phyloP scores from a whole-genome alignment of 768 basidiomycete species.

The Serendipita sp. region DNA sequence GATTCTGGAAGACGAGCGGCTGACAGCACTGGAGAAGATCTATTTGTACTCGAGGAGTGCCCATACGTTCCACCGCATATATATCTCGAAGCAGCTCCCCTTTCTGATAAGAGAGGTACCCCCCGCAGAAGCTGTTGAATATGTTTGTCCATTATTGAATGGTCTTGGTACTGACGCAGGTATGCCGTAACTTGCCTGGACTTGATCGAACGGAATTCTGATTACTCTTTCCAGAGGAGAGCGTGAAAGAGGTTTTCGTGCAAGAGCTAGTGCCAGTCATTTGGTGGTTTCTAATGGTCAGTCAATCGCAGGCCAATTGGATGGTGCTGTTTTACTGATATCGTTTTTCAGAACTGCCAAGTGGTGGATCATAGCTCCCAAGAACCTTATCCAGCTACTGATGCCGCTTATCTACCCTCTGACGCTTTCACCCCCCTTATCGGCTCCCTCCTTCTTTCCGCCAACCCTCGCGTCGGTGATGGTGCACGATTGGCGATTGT shows the following conservation, averaged over 20 bases:
- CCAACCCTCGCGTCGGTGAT: conserved; percentile 56
- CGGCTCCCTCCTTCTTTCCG: conserved; percentile 71
- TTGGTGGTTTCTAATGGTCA: conserved; percentile 72
- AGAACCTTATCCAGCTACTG: conserved; percentile 18
- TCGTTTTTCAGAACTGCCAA: conserved; percentile 41
- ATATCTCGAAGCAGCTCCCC: conserved; percentile 74
- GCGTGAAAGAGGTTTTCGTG: conserved; percentile 77
- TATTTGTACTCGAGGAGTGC: conserved; percentile 78
- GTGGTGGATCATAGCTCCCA: conserved; percentile 36
- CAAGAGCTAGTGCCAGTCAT: conserved; percentile 64
- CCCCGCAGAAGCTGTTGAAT: conserved; percentile 80
- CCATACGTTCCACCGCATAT: conserved; percentile 54
- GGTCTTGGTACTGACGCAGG: conserved; percentile 77
- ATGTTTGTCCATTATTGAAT: conserved; percentile 80
- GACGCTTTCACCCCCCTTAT: conserved; percentile 77
- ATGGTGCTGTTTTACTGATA: conserved; percentile 3
- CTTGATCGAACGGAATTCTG: background rate
- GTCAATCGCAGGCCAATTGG: background rate
- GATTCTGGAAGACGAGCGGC: conserved; percentile 58
- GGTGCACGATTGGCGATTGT: conserved; percentile 64
- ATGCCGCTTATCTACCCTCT: conserved; percentile 51
- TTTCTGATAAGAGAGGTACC: conserved; percentile 57
- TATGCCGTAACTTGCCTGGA: conserved; percentile 21
- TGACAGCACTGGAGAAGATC: conserved; percentile 78
- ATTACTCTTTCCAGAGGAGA: conserved; percentile 41